Evolutionary conservation across 2,329 filamentous ascomycete genomes (phyloP).

Genomic region (Botrytis paeoniae): DNA sequence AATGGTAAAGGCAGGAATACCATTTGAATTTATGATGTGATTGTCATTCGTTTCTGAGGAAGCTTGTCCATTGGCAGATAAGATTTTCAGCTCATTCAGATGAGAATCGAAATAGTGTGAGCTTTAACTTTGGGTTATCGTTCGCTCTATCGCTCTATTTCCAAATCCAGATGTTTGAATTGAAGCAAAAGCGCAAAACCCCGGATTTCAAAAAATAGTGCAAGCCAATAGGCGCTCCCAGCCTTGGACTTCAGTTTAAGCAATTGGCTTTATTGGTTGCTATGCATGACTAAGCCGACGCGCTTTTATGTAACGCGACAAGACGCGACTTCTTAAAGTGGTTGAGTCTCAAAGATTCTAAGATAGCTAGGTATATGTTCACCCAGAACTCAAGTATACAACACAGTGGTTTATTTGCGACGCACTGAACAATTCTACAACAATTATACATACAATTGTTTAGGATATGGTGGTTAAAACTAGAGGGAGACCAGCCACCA

Average conservation of each 20-base stretch:
- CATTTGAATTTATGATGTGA: neutral
- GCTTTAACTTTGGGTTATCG: neutral
- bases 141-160: neutral
- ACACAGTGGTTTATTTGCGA: neutral
- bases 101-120: neutral
- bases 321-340: conserved; percentile 15
- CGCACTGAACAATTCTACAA: neutral
- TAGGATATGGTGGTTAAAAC: conserved; percentile 31
- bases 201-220: conserved; percentile 9
- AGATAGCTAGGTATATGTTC: neutral
- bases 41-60: neutral
- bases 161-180: conserved; percentile 1
- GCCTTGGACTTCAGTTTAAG: conserved; percentile 6
- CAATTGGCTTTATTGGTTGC: neutral
- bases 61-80: neutral
- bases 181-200: conserved; percentile 7
- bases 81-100: neutral
- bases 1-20: neutral
- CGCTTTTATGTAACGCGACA: neutral
- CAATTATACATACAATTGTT: neutral
- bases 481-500: conserved; percentile 31
- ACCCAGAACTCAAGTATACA: neutral
- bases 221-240: neutral
- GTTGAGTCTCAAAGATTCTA: neutral
- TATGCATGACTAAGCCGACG: conserved; percentile 4